Conservation (phyloP, 805 yeast genomes). For the Ogataea degrootiae region DNA sequence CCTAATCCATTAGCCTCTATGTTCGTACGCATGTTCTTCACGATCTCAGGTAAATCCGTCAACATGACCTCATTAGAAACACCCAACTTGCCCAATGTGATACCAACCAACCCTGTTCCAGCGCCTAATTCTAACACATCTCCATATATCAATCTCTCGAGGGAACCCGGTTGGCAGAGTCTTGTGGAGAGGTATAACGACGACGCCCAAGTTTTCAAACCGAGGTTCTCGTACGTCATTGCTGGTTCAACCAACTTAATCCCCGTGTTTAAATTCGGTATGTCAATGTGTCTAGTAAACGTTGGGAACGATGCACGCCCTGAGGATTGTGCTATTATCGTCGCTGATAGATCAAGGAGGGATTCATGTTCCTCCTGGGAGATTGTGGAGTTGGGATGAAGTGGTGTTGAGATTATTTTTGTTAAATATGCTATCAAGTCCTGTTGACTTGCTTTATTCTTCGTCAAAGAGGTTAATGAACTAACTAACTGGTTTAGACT, state of each 20-base stretch:
- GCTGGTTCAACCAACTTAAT: slow-evolving; percentile 71
- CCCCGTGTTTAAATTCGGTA: slow-evolving; percentile 34
- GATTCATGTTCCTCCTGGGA: slow-evolving; percentile 17
- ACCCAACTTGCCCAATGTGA: slow-evolving; percentile 43
- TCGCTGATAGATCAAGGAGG: slow-evolving; percentile 54
- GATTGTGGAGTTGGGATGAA: background rate
- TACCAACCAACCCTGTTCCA: slow-evolving; percentile 91
- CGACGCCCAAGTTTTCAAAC: slow-evolving; percentile 96
- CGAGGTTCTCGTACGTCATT: slow-evolving; percentile 79
- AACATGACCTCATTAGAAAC: slow-evolving; percentile 34
- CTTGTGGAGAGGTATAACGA: slow-evolving; percentile 63
- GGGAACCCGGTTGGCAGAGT: slow-evolving; percentile 30
- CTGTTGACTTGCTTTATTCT: slow-evolving; percentile 2
- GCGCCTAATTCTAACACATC: slow-evolving; percentile 78
- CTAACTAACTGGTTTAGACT: slow-evolving; percentile 6
- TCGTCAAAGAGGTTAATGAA: slow-evolving; percentile 2
- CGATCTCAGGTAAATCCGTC: slow-evolving; percentile 79
- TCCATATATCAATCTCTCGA: slow-evolving; percentile 16
- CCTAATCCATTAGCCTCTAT: slow-evolving; percentile 44
- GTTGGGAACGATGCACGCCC: slow-evolving; percentile 83
- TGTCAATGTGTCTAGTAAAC: slow-evolving; percentile 51
- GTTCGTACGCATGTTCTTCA: slow-evolving; percentile 61
- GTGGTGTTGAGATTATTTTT: slow-evolving; percentile 40
- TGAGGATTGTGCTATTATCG: slow-evolving; percentile 71
- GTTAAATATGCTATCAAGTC: slow-evolving; percentile 47